Conservation (phyloP, 768 basidiomycete genomes). For the Lactifluus piperatus region DNA sequence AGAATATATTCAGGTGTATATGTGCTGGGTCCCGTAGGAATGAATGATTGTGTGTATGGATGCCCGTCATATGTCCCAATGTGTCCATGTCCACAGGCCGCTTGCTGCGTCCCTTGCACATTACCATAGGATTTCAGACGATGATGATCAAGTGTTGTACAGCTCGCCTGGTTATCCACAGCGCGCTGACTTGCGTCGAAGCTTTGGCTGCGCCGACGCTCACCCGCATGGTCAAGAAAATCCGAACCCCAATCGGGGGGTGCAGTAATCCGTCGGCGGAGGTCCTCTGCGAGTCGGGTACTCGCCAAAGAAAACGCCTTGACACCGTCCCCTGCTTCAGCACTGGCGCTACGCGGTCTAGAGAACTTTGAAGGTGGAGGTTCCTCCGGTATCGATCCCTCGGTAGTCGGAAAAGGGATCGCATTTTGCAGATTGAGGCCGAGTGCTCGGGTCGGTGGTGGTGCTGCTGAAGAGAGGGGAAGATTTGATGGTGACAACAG, state of each 20-base stretch:
- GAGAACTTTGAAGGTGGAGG: background rate
- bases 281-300: slow-evolving; percentile 14
- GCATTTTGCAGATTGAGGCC: slow-evolving; percentile 1
- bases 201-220: slow-evolving; percentile 20
- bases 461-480: background rate
- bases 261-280: slow-evolving; percentile 13
- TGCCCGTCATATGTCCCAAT: slow-evolving; percentile 2
- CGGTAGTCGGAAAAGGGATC: slow-evolving; percentile 16
- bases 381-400: background rate
- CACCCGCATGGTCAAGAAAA: slow-evolving; percentile 5
- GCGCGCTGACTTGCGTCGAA: slow-evolving; percentile 11
- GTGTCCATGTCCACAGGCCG: background rate
- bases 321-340: slow-evolving; percentile 20
- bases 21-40: slow-evolving; percentile 11
- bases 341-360: slow-evolving; percentile 20
- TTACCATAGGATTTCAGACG: background rate
- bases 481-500: background rate
- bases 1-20: slow-evolving; percentile 16
- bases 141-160: background rate
- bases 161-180: background rate
- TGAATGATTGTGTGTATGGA: slow-evolving; percentile 12
- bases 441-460: background rate
- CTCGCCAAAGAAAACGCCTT: slow-evolving; percentile 20
- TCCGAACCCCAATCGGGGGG: slow-evolving; percentile 12
- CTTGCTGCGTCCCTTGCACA: background rate